Conservation (phyloP, 495 filamentous ascomycete genomes). For the Aspergillus sclerotiicarbonarius region DNA sequence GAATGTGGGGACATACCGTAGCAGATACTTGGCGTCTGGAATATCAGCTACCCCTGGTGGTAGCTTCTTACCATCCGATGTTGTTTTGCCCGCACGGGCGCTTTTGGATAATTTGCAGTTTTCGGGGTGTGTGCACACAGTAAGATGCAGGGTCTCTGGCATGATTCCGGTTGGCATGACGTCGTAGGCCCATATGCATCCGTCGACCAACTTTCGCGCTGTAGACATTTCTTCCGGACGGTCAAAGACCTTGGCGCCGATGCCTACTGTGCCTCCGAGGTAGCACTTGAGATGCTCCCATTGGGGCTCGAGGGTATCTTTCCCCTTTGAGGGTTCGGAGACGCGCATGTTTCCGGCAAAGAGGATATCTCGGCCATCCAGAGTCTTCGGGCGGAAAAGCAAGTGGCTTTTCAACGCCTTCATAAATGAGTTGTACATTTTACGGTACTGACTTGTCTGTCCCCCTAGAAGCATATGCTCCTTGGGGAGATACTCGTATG, state of each 20-base stretch:
- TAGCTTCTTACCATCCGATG: constrained; percentile 42
- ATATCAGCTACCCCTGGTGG: constrained; percentile 59
- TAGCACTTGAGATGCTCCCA: constrained; percentile 62
- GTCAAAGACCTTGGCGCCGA: constrained; percentile 60
- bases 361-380: constrained; percentile 72
- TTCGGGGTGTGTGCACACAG: constrained; percentile 45
- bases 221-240: constrained; percentile 52
- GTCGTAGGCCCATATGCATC: constrained; percentile 61
- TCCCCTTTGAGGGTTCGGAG: constrained; percentile 15
- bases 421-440: constrained; percentile 72
- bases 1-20: constrained; percentile 45
- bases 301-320: constrained; percentile 34
- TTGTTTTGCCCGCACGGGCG: constrained; percentile 25
- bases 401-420: constrained; percentile 71
- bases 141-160: constrained; percentile 57
- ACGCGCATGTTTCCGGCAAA: constrained; percentile 59
- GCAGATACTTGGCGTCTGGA: constrained; percentile 61
- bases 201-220: constrained; percentile 55
- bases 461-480: constrained; percentile 73
- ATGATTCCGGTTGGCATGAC: constrained; percentile 57
- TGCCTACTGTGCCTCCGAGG: constrained; percentile 59
- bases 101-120: constrained; percentile 35
- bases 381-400: constrained; percentile 77
- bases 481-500: constrained; percentile 98
- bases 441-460: constrained; percentile 69